A percentile compares a stretch with the other conserved stretches of the same genome.
Conservation (phyloP, 352 stramenopile species). For the Globisporangium camurandrum region DNA sequence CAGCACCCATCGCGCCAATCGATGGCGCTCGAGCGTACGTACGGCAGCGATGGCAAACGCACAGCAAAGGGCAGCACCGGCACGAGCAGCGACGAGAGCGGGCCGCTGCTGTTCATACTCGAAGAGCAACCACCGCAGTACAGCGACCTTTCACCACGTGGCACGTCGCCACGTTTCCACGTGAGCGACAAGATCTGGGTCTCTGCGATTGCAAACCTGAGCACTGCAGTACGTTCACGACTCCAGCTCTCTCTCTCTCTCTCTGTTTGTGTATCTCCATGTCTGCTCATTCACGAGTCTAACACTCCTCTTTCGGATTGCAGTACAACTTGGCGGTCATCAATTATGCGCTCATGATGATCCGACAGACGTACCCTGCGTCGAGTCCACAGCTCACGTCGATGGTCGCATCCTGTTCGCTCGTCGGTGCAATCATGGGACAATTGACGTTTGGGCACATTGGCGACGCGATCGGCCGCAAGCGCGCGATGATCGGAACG, state of each 20-base stretch:
- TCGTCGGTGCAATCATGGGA: constrained; percentile 71
- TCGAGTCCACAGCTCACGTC: constrained; percentile 50
- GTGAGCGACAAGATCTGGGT: constrained; percentile 46
- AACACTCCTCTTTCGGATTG: not conserved
- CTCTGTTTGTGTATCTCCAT: not conserved
- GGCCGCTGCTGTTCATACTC: constrained; percentile 1
- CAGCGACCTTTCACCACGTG: not conserved
- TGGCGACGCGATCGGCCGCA: constrained; percentile 51
- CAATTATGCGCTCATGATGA: constrained; percentile 18
- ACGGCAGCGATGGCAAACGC: constrained; percentile 4
- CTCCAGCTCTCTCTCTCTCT: not conserved
- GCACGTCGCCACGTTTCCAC: constrained; percentile 3
- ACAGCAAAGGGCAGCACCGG: not conserved
- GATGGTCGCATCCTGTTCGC: constrained; percentile 56
- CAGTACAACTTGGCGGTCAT: constrained; percentile 15
- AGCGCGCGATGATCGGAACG: constrained; percentile 73
- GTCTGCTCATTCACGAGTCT: not conserved
- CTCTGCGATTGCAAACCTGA: constrained; percentile 76
- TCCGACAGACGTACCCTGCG: constrained; percentile 38
- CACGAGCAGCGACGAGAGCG: not conserved
- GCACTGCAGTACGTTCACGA: constrained; percentile 42
- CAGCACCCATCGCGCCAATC: not conserved
- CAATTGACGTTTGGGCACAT: constrained; percentile 80
- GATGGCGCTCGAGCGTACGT: not conserved
- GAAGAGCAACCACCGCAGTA: constrained; percentile 3